Conservation (phyloP, 805 yeast genomes). For the Metschnikowia chrysomelidarum region DNA sequence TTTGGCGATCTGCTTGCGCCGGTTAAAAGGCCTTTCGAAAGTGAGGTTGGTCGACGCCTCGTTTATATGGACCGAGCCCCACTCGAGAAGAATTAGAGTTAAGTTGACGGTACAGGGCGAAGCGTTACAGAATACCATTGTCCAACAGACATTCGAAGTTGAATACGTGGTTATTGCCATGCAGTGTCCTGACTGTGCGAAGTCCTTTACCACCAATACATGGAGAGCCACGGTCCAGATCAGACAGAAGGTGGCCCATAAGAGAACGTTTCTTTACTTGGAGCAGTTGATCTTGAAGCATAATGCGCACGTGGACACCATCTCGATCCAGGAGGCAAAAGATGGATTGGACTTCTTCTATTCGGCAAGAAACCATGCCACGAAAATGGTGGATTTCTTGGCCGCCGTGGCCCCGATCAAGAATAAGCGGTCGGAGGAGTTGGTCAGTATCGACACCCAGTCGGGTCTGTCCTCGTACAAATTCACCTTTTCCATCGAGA, state of each 20-base stretch:
- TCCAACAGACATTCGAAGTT: constrained; percentile 93
- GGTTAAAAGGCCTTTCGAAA: constrained; percentile 82
- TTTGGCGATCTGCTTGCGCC: constrained; percentile 83
- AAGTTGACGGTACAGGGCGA: constrained; percentile 96
- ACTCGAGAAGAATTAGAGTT: constrained; percentile 88
- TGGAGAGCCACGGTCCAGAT: constrained; percentile 98
- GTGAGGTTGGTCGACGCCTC: constrained; percentile 90
- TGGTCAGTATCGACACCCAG: constrained; percentile 89
- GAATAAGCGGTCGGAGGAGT: constrained; percentile 82
- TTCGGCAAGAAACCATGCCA: constrained; percentile 84
- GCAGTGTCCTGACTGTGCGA: constrained; percentile 99
- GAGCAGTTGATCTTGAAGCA: constrained; percentile 93
- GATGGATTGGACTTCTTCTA: constrained; percentile 96
- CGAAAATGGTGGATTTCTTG: constrained; percentile 89
- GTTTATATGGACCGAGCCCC: constrained; percentile 99
- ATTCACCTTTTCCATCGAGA: constrained; percentile 88
- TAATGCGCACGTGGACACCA: constrained; percentile 90
- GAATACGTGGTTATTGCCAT: constrained; percentile 90
- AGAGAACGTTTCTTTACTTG: constrained; percentile 91
- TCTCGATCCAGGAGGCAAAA: constrained; percentile 85
- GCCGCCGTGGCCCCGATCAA: constrained; percentile 81
- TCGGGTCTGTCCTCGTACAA: constrained; percentile 85
- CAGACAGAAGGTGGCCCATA: constrained; percentile 95
- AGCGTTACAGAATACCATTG: constrained; percentile 85
- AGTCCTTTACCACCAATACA: constrained; percentile 92